Percentiles rank a stretch among this genome's conserved stretches.
Evolutionary conservation across 2,329 filamentous ascomycete species (phyloP).

Genomic region (Cadophora gregata): DNA sequence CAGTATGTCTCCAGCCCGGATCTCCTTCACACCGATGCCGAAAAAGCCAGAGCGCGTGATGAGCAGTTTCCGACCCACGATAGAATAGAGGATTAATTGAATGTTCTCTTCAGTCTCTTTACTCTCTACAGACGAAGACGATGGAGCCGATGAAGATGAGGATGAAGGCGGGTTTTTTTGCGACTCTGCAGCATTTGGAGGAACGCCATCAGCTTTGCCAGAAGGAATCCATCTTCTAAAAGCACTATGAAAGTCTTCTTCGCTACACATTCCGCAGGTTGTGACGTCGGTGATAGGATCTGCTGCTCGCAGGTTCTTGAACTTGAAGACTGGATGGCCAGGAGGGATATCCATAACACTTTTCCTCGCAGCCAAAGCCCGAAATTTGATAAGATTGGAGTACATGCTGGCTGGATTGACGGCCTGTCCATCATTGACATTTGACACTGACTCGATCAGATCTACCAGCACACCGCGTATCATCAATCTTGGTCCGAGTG

Average conservation of each 20-base stretch:
- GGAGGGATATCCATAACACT: neutral
- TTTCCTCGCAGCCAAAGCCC: neutral
- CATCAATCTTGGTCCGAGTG: neutral
- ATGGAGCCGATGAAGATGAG: neutral
- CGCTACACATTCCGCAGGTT: neutral
- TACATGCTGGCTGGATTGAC: neutral
- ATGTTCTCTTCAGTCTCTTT: neutral
- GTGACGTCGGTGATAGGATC: neutral
- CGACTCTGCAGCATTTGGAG: neutral
- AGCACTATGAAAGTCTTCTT: neutral
- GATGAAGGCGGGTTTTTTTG: neutral
- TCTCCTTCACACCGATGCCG: neutral
- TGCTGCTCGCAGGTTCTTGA: neutral
- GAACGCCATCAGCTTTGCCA: neutral
- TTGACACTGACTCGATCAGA: neutral
- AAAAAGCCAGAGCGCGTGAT: neutral
- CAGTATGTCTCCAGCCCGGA: neutral
- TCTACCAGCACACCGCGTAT: neutral
- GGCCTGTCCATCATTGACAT: neutral
- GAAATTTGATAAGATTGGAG: neutral
- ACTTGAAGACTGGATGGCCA: neutral
- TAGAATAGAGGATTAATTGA: neutral
- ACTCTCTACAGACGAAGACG: neutral
- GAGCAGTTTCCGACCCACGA: neutral
- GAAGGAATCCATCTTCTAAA: neutral